phyloP scores from a whole-genome alignment of 2,329 filamentous ascomycete genomes.

The Colletotrichum plurivorum region DNA sequence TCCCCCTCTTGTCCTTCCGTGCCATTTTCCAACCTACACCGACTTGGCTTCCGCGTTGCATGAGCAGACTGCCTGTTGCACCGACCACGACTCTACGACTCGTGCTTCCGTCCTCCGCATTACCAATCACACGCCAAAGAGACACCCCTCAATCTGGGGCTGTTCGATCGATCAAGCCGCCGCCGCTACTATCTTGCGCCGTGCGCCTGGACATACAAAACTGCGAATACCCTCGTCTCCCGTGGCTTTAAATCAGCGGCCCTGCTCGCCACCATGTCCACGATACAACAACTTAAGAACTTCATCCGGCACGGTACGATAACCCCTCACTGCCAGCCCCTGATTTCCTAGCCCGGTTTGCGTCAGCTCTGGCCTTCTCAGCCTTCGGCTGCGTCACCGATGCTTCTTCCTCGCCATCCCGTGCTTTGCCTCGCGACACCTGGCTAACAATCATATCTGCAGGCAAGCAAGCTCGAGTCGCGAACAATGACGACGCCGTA shows the following conservation, averaged over 20 bases:
- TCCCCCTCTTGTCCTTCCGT: not conserved
- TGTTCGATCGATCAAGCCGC: constrained; percentile 24
- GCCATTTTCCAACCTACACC: constrained; percentile 10
- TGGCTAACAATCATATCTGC: constrained; percentile 11
- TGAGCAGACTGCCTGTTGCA: constrained; percentile 13
- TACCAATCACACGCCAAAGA: constrained; percentile 30
- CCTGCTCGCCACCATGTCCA: constrained; percentile 64
- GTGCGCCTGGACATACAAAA: not conserved
- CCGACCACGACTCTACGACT: constrained; percentile 28
- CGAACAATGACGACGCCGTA: constrained; percentile 66
- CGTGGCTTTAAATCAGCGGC: constrained; percentile 19
- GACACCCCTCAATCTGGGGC: constrained; percentile 19
- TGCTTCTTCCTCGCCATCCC: too few species aligned
- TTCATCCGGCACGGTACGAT: constrained; percentile 90
- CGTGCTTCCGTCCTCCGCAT: constrained; percentile 27
- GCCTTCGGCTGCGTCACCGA: not conserved
- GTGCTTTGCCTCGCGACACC: constrained; percentile 3
- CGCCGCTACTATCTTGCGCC: constrained; percentile 11
- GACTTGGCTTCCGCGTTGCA: constrained; percentile 4
- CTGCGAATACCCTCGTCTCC: constrained; percentile 18
- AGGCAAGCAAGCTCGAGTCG: constrained; percentile 90
- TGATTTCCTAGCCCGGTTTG: not conserved
- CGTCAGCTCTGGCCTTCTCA: not conserved
- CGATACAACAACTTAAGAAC: constrained; percentile 97
- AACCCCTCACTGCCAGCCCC: constrained; percentile 8